A percentile compares a stretch with the other conserved stretches of the same genome.
These are phyloP conservation scores for Prosopis cineraria DNA, from an alignment of 306 rosid species.

Conservation along the genomic window DNA sequence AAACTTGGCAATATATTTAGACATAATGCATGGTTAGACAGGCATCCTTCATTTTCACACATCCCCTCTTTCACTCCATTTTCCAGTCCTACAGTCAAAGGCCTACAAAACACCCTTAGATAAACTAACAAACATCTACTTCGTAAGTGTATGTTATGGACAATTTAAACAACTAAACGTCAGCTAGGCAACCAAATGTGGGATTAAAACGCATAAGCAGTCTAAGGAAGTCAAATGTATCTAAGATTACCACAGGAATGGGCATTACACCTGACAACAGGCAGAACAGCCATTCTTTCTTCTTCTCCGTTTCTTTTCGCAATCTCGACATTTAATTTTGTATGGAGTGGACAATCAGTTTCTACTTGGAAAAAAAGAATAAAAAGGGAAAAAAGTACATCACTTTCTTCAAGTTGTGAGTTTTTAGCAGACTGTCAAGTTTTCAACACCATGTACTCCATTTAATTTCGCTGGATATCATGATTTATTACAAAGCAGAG, in stretches of 20 bases:
- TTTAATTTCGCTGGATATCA: not conserved
- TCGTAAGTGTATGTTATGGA: not conserved
- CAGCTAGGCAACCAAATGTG: not conserved
- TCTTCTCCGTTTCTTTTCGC: too few species aligned
- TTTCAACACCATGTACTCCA: not conserved
- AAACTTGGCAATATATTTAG: slow-evolving; percentile 10
- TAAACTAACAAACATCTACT: not conserved
- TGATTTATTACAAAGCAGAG: not conserved
- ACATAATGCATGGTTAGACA: not conserved
- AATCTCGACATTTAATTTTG: not conserved
- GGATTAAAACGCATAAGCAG: not conserved
- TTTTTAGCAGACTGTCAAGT: not conserved
- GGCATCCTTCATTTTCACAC: not conserved
- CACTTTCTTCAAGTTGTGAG: not conserved
- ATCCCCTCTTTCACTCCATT: not conserved
- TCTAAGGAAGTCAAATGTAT: not conserved
- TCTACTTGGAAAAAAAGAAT: not conserved
- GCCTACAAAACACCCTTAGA: not conserved
- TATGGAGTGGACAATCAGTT: not conserved
- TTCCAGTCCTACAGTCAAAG: not conserved
- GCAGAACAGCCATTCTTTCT: not conserved
- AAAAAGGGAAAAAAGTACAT: too few species aligned
- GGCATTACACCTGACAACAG: not conserved
- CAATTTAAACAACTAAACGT: not conserved
- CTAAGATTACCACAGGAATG: not conserved